A percentile compares a stretch with the other conserved stretches of the same genome.
These are phyloP conservation scores for Ilyonectria destructans DNA, from an alignment of 2,329 filamentous ascomycete species.

Conservation along the genomic window DNA sequence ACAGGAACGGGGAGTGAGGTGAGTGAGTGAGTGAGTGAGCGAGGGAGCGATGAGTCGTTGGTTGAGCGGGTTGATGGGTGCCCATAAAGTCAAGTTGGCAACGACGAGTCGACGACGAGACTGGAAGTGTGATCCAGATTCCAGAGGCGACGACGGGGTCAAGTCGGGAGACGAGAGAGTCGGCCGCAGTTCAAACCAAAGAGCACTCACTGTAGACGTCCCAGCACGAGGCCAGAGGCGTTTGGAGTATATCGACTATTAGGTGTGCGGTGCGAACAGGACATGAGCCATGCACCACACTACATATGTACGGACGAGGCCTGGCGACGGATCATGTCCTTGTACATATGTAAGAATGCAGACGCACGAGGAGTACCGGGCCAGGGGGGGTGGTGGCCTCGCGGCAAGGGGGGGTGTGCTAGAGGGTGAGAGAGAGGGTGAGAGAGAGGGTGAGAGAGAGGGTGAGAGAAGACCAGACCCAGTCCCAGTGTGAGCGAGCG, in stretches of 20 bases:
- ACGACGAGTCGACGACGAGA: conserved; percentile 4
- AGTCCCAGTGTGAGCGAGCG: conserved; percentile 2
- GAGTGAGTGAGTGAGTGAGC: conserved; percentile 4
- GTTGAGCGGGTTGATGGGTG: conserved; percentile 21
- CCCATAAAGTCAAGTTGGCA: conserved; percentile 20
- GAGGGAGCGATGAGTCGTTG: conserved; percentile 13
- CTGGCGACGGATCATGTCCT: conserved; percentile 44
- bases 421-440: neutral
- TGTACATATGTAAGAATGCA: conserved; percentile 45
- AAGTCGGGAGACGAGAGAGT: conserved; percentile 1
- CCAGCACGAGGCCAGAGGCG: conserved; percentile 47
- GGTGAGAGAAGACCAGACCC: neutral
- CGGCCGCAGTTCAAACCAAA: conserved; percentile 26
- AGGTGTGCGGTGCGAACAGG: conserved; percentile 41
- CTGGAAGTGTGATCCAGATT: conserved; percentile 14
- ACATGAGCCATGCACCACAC: conserved; percentile 44
- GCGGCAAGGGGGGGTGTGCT: conserved; percentile 33
- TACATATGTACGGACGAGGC: conserved; percentile 50
- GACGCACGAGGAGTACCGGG: conserved; percentile 48
- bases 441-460: neutral
- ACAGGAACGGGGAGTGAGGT: conserved; percentile 16
- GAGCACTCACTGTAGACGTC: conserved; percentile 35
- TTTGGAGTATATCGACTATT: conserved; percentile 43
- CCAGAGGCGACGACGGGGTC: conserved; percentile 11
- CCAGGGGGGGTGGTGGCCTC: conserved; percentile 36